Evolutionary conservation across 495 filamentous ascomycete species (phyloP).

Genomic region (Astrothelium subdiscretum): DNA sequence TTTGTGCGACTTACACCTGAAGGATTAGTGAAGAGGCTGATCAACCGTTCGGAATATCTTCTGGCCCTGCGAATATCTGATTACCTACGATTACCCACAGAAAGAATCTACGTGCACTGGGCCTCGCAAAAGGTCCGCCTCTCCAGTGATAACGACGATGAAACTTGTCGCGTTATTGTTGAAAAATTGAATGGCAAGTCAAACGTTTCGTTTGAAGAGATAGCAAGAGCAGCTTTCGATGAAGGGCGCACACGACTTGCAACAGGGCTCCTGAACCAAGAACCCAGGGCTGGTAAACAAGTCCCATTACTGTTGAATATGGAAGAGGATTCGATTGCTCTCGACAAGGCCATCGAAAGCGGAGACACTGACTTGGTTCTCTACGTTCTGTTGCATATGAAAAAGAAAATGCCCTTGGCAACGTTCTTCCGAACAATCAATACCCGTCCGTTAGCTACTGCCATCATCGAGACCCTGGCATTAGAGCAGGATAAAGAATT

Average conservation of each 20-base stretch:
- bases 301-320: slow-evolving; percentile 89
- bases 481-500: slow-evolving; percentile 64
- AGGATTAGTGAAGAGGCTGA: slow-evolving; percentile 68
- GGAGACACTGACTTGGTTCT: slow-evolving; percentile 88
- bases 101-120: slow-evolving; percentile 92
- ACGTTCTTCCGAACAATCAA: slow-evolving; percentile 91
- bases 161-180: slow-evolving; percentile 77
- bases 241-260: slow-evolving; percentile 81
- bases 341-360: slow-evolving; percentile 94
- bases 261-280: slow-evolving; percentile 82
- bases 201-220: slow-evolving; percentile 87
- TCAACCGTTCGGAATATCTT: slow-evolving; percentile 83
- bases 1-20: slow-evolving; percentile 80
- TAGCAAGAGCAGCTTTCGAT: slow-evolving; percentile 90
- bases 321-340: slow-evolving; percentile 90
- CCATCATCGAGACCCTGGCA: slow-evolving; percentile 78
- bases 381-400: slow-evolving; percentile 78
- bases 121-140: slow-evolving; percentile 85
- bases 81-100: slow-evolving; percentile 75
- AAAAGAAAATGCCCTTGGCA: slow-evolving; percentile 80
- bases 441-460: slow-evolving; percentile 72
- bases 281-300: slow-evolving; percentile 85
- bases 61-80: slow-evolving; percentile 83
- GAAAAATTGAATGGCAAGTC: slow-evolving; percentile 73
- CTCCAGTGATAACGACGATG: slow-evolving; percentile 75